Evolutionary conservation across 805 yeast species (phyloP).

Genomic region (Pichia cephalocereana): DNA sequence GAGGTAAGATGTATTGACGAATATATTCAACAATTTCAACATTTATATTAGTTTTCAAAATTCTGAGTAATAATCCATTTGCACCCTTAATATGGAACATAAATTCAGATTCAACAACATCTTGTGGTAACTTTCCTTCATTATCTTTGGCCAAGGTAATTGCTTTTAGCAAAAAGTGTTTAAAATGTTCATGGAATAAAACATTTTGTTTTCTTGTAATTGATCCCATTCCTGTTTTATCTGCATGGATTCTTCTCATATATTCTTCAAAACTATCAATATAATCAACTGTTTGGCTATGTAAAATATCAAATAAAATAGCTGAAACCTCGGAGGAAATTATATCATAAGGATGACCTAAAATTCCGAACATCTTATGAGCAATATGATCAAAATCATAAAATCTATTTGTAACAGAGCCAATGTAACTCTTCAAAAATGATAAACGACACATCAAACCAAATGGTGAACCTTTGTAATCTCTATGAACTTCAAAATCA

Average conservation of each 20-base stretch:
- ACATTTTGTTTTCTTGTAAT: conserved; percentile 14
- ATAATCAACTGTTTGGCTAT: conserved; percentile 12
- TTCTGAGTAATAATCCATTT: conserved; percentile 46
- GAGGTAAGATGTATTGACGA: conserved; percentile 51
- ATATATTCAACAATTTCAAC: conserved; percentile 44
- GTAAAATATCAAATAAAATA: conserved; percentile 34
- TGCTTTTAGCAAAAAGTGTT: conserved; percentile 36
- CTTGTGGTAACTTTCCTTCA: conserved; percentile 39
- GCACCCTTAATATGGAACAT: conserved; percentile 58
- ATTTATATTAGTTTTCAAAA: conserved; percentile 46
- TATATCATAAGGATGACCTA: conserved; percentile 62
- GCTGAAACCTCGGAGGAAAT: conserved; percentile 65
- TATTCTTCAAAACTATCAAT: conserved; percentile 28
- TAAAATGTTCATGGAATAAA: conserved; percentile 29
- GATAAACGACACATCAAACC: conserved; percentile 52
- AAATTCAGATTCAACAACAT: conserved; percentile 49
- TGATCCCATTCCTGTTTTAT: conserved; percentile 24
- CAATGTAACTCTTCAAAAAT: conserved; percentile 38
- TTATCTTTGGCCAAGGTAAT: conserved; percentile 25
- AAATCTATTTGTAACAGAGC: conserved; percentile 28
- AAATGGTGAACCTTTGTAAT: conserved; percentile 50
- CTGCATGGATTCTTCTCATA: conserved; percentile 23
- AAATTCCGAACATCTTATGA: conserved; percentile 35
- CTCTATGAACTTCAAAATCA: conserved; percentile 36
- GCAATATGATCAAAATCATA: conserved; percentile 39